These are phyloP conservation scores for Wickerhamiella cacticola DNA, from an alignment of 805 yeast genomes.

Conservation along the genomic window DNA sequence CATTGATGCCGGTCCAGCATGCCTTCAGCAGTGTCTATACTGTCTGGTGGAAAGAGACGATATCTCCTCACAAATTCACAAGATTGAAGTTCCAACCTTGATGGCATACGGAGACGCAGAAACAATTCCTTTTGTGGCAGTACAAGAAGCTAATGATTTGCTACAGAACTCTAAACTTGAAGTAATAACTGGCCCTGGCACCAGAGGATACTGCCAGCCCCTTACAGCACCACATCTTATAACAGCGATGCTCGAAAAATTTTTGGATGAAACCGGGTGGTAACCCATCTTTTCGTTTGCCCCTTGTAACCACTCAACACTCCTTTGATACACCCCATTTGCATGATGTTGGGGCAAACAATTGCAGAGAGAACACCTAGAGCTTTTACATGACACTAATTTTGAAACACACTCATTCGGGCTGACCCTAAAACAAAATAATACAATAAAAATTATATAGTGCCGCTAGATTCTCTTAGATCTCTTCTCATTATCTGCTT, in stretches of 20 bases:
- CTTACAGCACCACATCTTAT: background rate
- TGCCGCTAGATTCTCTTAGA: background rate
- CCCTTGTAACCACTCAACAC: background rate
- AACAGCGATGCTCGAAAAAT: background rate
- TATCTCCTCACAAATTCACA: background rate
- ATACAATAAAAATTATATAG: background rate
- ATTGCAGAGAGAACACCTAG: background rate
- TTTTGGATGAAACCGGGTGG: background rate
- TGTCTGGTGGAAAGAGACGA: background rate
- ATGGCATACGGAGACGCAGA: conserved; percentile 1
- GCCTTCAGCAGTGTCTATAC: background rate
- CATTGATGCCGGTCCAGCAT: background rate
- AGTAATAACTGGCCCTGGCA: background rate
- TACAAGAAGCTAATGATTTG: background rate
- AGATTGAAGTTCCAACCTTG: background rate
- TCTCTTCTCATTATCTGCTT: background rate
- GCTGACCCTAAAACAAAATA: background rate
- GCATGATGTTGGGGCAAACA: background rate
- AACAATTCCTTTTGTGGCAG: conserved; percentile 1
- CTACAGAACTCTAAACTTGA: background rate
- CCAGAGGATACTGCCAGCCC: background rate
- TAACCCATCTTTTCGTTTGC: background rate
- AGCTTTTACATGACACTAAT: background rate
- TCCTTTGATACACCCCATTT: too few species aligned
- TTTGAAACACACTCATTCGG: background rate